These are phyloP conservation scores for Aquilaria malaccensis DNA, from an alignment of 345 rosid genomes.

Conservation along the genomic window DNA sequence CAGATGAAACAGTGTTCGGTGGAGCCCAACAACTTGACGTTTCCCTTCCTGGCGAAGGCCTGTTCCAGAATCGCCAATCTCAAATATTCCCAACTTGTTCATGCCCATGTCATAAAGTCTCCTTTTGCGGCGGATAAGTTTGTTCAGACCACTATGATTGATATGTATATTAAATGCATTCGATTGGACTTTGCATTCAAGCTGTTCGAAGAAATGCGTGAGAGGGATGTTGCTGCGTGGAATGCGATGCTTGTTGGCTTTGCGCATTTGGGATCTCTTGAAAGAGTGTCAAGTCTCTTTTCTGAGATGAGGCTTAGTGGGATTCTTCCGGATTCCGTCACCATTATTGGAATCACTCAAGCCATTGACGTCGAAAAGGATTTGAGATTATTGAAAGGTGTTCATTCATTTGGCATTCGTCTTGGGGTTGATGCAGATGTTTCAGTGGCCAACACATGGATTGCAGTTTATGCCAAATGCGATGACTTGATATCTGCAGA, in stretches of 20 bases:
- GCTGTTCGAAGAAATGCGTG: constrained; percentile 46
- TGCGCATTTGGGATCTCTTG: constrained; percentile 25
- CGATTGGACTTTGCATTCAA: constrained; percentile 25
- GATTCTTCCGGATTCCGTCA: constrained; percentile 43
- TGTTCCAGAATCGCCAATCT: constrained; percentile 37
- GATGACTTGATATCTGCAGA: constrained; percentile 39
- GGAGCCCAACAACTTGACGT: constrained; percentile 48
- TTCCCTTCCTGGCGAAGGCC: constrained; percentile 57
- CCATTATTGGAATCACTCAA: constrained; percentile 42
- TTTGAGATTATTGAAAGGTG: constrained; percentile 24
- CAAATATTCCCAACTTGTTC: constrained; percentile 26
- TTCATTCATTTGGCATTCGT: constrained; percentile 46
- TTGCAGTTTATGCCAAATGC: constrained; percentile 54
- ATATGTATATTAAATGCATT: constrained; percentile 38
- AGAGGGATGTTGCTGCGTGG: constrained; percentile 52
- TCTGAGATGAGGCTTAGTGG: constrained; percentile 38
- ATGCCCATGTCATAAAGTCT: constrained; percentile 40
- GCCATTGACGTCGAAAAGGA: constrained; percentile 16
- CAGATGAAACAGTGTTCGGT: constrained; percentile 37
- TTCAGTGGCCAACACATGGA: constrained; percentile 51
- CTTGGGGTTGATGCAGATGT: constrained; percentile 44
- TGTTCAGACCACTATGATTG: constrained; percentile 43
- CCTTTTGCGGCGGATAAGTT: constrained; percentile 32
- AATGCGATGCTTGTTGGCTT: constrained; percentile 56
- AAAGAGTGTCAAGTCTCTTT: constrained; percentile 22